Conservation (phyloP, 2,329 filamentous ascomycete species). For the Helicocarpus griseus region DNA sequence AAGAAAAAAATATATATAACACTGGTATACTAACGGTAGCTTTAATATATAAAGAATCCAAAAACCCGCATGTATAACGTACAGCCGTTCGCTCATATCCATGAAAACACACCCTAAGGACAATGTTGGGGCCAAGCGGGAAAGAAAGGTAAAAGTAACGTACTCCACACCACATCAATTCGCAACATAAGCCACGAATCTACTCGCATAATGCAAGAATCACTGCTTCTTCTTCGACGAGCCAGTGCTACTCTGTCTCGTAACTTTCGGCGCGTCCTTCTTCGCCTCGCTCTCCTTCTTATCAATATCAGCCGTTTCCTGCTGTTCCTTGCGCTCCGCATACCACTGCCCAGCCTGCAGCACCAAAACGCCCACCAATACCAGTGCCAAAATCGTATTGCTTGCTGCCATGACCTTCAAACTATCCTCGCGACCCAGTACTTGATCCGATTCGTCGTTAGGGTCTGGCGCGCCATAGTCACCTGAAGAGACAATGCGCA, state of each 20-base stretch:
- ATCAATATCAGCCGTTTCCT: conserved; percentile 62
- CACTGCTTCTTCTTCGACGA: conserved; percentile 24
- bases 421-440: conserved; percentile 76
- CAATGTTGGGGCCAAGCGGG: neutral
- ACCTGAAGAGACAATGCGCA: conserved; percentile 70
- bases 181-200: neutral
- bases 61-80: neutral
- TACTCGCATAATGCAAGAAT: conserved; percentile 4
- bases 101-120: neutral
- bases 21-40: neutral
- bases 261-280: conserved; percentile 13
- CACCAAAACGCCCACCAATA: conserved; percentile 82
- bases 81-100: neutral
- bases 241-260: conserved; percentile 17
- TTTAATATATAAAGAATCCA: neutral
- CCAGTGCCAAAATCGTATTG: conserved; percentile 90
- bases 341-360: conserved; percentile 98
- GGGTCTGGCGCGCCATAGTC: conserved; percentile 45
- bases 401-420: conserved; percentile 84
- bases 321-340: conserved; percentile 82
- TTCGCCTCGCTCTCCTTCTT: conserved; percentile 32
- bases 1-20: too few species aligned
- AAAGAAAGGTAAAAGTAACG: neutral
- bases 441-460: conserved; percentile 48
- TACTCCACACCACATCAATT: neutral